Base-by-base conservation (phyloP, 306 rosid species). In the Fragaria nilgerrensis region DNA sequence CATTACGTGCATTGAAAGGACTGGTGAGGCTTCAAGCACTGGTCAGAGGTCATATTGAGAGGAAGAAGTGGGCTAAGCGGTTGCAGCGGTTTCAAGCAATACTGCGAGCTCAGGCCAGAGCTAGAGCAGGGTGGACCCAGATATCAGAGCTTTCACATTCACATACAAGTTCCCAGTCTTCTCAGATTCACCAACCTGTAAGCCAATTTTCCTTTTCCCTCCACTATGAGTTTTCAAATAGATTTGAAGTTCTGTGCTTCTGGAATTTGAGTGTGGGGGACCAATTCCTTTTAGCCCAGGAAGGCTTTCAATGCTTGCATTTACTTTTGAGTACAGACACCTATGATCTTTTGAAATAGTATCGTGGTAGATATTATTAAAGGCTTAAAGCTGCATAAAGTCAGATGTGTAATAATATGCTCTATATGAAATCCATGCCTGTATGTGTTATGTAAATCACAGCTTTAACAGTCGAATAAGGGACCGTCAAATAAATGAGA, bases 1-100 rank as follows among this genome's bases (percentile, higher is more conserved):
- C 98, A 2, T 87, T 93, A 79, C 77, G 93, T 63, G 98, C 98
- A 0, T 67, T 93, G 32, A 88, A 88, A 80, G 98, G 97, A 83
- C 72, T 93, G 77, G 98, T 93, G 83, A 91, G 85, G 80, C 88
- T 93, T 11, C 98, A 93, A 71, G 98, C 96, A 12, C 76, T 93
- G 76, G 97, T 91, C 44, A 90, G 98, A 75, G 97, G 97, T 36
- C 90, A 91, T 69, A 85, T 93, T 70, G 91, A 83, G 79, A 86
- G 98, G 87, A 93, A 90, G 73, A 86, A 92, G 49, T 84, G 87
- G 0, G 82, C 90, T 0, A 89, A 88, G 72, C 84, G 91, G 90
- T 78, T 87, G n/a, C 88, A 84, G 70, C 79, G 85, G 75, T 82
- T 93, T 82, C 98, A 88, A 69, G 74, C 86, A 3, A 70, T 89